A percentile compares a stretch with the other conserved stretches of the same genome.
Evolutionary conservation across 306 rosid genomes (phyloP).

Genomic region (Lagenaria siceraria): DNA sequence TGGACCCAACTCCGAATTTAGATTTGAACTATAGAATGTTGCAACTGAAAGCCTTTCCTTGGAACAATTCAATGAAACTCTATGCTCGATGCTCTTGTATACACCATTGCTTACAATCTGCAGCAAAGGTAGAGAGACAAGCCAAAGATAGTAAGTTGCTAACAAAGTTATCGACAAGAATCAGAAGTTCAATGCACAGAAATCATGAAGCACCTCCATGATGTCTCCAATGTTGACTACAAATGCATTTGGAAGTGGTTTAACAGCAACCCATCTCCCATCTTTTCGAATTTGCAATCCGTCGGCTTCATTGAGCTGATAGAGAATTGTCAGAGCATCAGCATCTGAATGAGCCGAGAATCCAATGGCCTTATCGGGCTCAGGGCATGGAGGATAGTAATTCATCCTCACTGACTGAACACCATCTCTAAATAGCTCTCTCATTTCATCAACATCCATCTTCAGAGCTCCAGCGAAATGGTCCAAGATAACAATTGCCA

Average conservation of each 20-base stretch:
- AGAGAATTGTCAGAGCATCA: not conserved
- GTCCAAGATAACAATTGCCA: slow-evolving; percentile 10
- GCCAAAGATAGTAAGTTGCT: not conserved
- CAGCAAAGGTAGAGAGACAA: not conserved
- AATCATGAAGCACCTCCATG: not conserved
- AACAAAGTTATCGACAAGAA: not conserved
- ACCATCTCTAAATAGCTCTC: not conserved
- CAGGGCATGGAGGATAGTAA: not conserved
- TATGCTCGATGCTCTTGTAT: slow-evolving; percentile 31
- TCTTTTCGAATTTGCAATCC: not conserved
- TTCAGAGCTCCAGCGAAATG: slow-evolving; percentile 12
- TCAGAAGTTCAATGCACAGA: not conserved
- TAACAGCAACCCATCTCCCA: not conserved
- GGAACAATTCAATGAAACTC: slow-evolving; percentile 23
- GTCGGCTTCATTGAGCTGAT: not conserved
- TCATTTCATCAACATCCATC: not conserved
- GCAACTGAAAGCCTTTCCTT: slow-evolving; percentile 39
- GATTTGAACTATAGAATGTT: slow-evolving; percentile 26
- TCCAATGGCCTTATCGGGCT: not conserved
- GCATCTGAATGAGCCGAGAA: not conserved
- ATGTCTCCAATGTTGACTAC: not conserved
- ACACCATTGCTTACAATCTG: slow-evolving; percentile 46
- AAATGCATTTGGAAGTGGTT: not conserved
- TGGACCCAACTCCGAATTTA: slow-evolving; percentile 33
- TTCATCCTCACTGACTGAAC: not conserved